Evolutionary conservation across 176 grass and related monocot species (phyloP).

Genomic region (Eragrostis curvula): DNA sequence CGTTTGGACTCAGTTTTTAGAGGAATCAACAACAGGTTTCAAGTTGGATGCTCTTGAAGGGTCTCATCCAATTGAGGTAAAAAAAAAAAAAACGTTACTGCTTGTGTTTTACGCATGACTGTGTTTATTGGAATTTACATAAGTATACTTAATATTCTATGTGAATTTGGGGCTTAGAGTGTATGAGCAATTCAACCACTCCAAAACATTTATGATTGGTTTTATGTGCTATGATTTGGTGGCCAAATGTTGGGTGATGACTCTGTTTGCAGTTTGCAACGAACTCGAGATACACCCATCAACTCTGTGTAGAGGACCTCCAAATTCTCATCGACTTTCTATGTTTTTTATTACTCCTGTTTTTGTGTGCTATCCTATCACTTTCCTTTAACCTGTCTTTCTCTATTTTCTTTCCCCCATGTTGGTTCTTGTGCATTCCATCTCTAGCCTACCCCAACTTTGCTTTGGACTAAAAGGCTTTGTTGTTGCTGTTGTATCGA

Average conservation of each 20-base stretch:
- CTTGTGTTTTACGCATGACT: slow-evolving; percentile 11
- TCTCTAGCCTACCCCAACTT: not conserved
- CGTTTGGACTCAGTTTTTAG: slow-evolving; percentile 93
- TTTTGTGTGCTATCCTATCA: not conserved
- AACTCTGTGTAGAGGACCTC: not conserved
- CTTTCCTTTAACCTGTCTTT: not conserved
- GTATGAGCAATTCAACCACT: not conserved
- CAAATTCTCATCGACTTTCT: not conserved
- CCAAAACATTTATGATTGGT: slow-evolving; percentile 13
- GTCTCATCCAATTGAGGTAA: slow-evolving; percentile 98
- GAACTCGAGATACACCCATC: not conserved
- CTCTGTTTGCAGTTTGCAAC: not conserved
- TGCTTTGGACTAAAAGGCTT: too few species aligned
- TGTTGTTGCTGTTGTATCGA: not conserved
- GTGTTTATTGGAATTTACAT: not conserved
- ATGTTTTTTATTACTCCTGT: not conserved
- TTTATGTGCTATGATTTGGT: slow-evolving; percentile 8
- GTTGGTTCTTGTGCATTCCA: not conserved
- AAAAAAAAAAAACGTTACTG: not conserved
- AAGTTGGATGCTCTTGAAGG: slow-evolving; percentile 87
- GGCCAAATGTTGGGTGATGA: not conserved
- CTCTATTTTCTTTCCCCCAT: not conserved
- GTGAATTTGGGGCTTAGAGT: slow-evolving; percentile 1
- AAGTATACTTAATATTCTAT: not conserved
- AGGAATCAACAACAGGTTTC: slow-evolving; percentile 73